These are phyloP conservation scores for Lodderomyces oxycetoniae DNA, from an alignment of 1,139 yeast species.

Conservation along the genomic window DNA sequence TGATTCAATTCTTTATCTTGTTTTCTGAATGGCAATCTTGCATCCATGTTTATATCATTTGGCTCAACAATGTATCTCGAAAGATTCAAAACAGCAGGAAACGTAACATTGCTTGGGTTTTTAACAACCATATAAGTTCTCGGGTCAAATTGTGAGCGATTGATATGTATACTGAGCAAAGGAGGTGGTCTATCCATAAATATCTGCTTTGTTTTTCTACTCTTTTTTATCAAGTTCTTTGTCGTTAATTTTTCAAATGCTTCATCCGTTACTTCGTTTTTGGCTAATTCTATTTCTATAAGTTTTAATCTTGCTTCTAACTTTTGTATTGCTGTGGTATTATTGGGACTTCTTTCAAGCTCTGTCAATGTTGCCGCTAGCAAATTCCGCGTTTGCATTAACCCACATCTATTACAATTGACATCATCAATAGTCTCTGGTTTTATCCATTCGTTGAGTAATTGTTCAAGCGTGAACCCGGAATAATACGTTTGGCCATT, in stretches of 20 bases:
- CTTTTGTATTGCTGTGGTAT: conserved; percentile 40
- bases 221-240: conserved; percentile 67
- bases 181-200: conserved; percentile 81
- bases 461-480: conserved; percentile 48
- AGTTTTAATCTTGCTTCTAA: conserved; percentile 49
- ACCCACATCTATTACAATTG: conserved; percentile 87
- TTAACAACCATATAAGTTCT: conserved; percentile 77
- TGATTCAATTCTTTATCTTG: conserved; percentile 33
- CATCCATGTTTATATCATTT: conserved; percentile 71
- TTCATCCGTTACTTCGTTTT: conserved; percentile 74
- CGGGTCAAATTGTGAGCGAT: conserved; percentile 89
- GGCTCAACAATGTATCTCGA: conserved; percentile 68
- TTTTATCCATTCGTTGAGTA: conserved; percentile 67
- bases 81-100: conserved; percentile 65
- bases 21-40: conserved; percentile 67
- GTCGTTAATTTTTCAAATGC: conserved; percentile 70
- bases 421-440: conserved; percentile 90
- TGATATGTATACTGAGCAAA: conserved; percentile 76
- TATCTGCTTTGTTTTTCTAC: conserved; percentile 79
- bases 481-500: conserved; percentile 29
- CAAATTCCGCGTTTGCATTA: conserved; percentile 54
- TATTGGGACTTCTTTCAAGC: conserved; percentile 30
- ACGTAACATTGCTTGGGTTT: conserved; percentile 75
- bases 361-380: conserved; percentile 25
- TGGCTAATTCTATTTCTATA: conserved; percentile 53